A percentile compares a stretch with the other conserved stretches of the same genome.
These are phyloP conservation scores for Drechslerella coelobrocha DNA, from an alignment of 2,329 filamentous ascomycete genomes.

Conservation along the genomic window DNA sequence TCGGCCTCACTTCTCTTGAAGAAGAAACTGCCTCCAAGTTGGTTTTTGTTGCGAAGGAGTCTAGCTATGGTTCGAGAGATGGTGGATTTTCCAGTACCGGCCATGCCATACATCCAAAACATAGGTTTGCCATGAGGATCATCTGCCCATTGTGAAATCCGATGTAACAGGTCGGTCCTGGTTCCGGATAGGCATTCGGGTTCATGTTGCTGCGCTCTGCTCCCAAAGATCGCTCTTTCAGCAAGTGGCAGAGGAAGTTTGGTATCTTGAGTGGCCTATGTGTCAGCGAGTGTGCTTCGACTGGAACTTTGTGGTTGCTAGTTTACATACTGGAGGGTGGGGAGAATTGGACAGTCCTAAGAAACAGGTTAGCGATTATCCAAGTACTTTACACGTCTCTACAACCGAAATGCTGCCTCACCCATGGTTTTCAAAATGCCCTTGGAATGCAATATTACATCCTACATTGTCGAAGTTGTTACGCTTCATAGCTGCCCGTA, in stretches of 20 bases:
- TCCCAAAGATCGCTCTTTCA: conserved; percentile 52
- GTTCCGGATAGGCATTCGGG: conserved; percentile 52
- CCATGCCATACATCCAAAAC: conserved; percentile 58
- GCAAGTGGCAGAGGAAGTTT: conserved; percentile 33
- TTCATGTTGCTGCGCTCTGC: conserved; percentile 51
- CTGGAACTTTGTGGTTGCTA: no score
- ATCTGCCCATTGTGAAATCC: conserved; percentile 47
- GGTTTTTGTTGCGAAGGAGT: neutral
- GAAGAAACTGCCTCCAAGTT: conserved; percentile 10
- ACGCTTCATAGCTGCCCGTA: no score
- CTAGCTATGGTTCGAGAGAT: conserved; percentile 19
- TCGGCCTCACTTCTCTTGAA: conserved; percentile 17
- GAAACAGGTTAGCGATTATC: no score
- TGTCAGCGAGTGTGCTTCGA: no score
- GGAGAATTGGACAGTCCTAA: no score
- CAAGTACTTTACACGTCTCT: no score
- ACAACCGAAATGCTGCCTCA: no score
- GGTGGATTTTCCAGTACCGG: conserved; percentile 54
- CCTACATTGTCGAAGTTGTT: no score
- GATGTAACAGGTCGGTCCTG: conserved; percentile 51
- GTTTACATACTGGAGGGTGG: no score
- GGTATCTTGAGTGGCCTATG: no score
- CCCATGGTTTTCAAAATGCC: no score
- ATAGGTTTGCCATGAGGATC: conserved; percentile 42
- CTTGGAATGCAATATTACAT: no score